Percentiles rank a stretch among this genome's conserved stretches.
Evolutionary conservation across 179 eudicot genomes (phyloP).

Genomic region (Silene noctiflora): DNA sequence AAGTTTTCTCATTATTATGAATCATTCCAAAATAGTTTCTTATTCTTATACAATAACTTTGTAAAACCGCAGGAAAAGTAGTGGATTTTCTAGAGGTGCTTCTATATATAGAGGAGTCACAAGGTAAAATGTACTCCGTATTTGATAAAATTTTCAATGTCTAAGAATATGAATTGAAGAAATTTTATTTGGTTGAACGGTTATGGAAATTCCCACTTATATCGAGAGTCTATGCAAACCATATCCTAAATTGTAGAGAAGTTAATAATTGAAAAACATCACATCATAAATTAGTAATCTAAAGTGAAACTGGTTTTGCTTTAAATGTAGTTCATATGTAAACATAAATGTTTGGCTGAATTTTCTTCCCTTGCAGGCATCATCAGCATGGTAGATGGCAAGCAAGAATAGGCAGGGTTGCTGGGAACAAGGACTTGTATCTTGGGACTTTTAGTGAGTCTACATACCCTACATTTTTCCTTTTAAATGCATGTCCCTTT

Average conservation of each 20-base stretch:
- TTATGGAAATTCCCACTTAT: not conserved
- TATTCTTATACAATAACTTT: not conserved
- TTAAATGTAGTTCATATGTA: slow-evolving; percentile 13
- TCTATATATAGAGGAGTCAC: slow-evolving; percentile 83
- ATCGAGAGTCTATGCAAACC: not conserved
- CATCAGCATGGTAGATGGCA: slow-evolving; percentile 93
- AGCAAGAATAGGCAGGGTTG: slow-evolving; percentile 80
- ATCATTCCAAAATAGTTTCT: not conserved
- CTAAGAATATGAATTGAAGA: too few relatives aligned
- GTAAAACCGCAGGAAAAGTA: slow-evolving; percentile 54
- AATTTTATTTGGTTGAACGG: too few relatives aligned
- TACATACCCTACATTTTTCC: not conserved
- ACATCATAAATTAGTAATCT: not conserved
- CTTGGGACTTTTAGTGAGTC: slow-evolving; percentile 80
- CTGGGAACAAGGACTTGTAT: slow-evolving; percentile 84
- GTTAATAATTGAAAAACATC: not conserved
- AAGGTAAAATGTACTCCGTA: slow-evolving; percentile 35
- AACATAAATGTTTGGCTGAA: slow-evolving; percentile 21
- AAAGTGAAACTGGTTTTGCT: not conserved
- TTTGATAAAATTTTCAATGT: too few relatives aligned
- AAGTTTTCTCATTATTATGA: too few relatives aligned
- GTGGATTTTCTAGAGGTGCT: slow-evolving; percentile 87
- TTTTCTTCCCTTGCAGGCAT: slow-evolving; percentile 43
- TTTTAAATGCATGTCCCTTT: not conserved
- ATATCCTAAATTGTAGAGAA: too few relatives aligned